These are phyloP conservation scores for Cicer bijugum DNA, from an alignment of 306 rosid genomes.

Conservation along the genomic window DNA sequence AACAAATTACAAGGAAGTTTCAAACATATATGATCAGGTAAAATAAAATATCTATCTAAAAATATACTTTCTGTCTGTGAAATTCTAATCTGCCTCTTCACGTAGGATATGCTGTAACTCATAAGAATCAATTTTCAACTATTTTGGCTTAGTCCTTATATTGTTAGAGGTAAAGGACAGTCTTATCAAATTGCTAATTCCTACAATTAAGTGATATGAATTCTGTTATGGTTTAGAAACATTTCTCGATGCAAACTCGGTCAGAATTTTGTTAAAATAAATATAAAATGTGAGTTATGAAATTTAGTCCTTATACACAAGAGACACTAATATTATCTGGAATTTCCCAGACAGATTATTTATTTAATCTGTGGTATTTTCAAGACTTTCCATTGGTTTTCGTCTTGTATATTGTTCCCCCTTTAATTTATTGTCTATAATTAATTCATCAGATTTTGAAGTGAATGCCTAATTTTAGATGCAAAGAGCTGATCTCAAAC, in stretches of 20 bases:
- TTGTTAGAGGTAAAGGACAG: not conserved
- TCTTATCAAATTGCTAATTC: slow-evolving; percentile 10
- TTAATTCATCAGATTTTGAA: slow-evolving; percentile 56
- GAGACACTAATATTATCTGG: slow-evolving; percentile 14
- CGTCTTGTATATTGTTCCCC: not conserved
- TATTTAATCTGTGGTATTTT: slow-evolving; percentile 39
- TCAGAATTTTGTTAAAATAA: slow-evolving; percentile 31
- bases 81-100: slow-evolving; percentile 26
- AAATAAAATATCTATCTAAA: slow-evolving; percentile 27
- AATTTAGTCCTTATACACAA: slow-evolving; percentile 27
- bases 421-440: slow-evolving; percentile 52
- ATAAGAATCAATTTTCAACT: not conserved
- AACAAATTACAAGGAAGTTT: slow-evolving; percentile 89
- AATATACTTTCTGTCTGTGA: slow-evolving; percentile 12
- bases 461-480: slow-evolving; percentile 70
- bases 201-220: slow-evolving; percentile 18
- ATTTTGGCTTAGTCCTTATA: slow-evolving; percentile 29
- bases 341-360: slow-evolving; percentile 21
- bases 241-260: not conserved
- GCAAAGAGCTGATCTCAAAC: slow-evolving; percentile 92
- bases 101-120: slow-evolving; percentile 13
- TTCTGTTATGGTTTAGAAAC: slow-evolving; percentile 30
- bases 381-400: slow-evolving; percentile 25
- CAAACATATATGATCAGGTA: slow-evolving; percentile 91
- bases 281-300: slow-evolving; percentile 16